Percentiles rank a stretch among this genome's conserved stretches.
phyloP scores from a whole-genome alignment of 805 yeast genomes.

The Cyberlindnera mrakii region DNA sequence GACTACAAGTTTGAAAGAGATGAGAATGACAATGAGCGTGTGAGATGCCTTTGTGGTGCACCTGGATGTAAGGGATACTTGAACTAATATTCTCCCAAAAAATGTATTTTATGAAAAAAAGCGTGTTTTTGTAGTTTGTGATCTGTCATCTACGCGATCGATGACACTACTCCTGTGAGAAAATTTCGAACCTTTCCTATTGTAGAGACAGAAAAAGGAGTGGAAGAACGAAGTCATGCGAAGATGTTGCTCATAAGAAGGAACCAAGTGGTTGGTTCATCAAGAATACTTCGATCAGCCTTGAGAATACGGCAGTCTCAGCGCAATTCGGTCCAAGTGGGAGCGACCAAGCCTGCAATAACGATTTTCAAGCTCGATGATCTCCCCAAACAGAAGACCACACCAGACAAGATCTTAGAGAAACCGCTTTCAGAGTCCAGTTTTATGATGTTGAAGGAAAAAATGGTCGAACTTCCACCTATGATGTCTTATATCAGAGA shows the following conservation, averaged over 20 bases:
- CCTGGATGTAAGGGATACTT: conserved; percentile 89
- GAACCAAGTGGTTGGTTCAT: too few species aligned
- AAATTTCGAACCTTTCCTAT: too few species aligned
- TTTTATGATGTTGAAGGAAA: background rate
- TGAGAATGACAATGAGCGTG: conserved; percentile 78
- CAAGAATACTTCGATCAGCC: too few species aligned
- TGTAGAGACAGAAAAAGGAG: too few species aligned
- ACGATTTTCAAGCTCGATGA: conserved; percentile 5
- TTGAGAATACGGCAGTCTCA: too few species aligned
- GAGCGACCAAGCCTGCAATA: background rate
- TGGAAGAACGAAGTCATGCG: background rate
- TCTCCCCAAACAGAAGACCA: conserved; percentile 2
- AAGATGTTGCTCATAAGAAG: background rate
- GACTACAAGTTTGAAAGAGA: conserved; percentile 95
- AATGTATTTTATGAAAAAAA: too few species aligned
- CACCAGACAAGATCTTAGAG: background rate
- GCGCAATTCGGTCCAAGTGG: background rate
- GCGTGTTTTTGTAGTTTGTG: too few species aligned
- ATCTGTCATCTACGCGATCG: too few species aligned
- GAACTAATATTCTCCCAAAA: conserved; percentile 38
- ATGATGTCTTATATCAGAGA: conserved; percentile 30
- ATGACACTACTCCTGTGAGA: too few species aligned
- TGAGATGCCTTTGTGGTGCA: conserved; percentile 93
- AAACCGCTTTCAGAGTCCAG: background rate
- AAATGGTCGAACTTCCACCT: conserved; percentile 25